Percentiles rank a stretch among this genome's conserved stretches.
phyloP scores from a whole-genome alignment of 2,329 filamentous ascomycete genomes.

The Microascus cirrosus region DNA sequence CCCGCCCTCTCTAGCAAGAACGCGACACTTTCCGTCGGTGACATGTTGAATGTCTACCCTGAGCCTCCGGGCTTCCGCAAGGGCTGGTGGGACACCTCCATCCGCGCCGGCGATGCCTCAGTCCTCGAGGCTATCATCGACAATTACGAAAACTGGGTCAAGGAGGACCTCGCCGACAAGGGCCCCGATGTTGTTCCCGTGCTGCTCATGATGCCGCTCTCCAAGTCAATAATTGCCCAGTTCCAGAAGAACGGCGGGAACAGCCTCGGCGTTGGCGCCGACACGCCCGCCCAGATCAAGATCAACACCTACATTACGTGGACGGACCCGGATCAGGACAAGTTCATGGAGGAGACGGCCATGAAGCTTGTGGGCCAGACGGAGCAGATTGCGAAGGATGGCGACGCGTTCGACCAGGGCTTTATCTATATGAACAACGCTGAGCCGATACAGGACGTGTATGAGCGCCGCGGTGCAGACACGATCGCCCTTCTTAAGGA shows the following conservation, averaged over 20 bases:
- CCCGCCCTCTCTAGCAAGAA: conserved; percentile 2
- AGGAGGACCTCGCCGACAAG: conserved; percentile 6
- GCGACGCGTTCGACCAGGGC: not conserved
- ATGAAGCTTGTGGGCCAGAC: conserved; percentile 10
- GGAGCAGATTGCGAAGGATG: conserved; percentile 6
- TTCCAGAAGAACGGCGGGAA: conserved; percentile 26
- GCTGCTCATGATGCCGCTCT: conserved; percentile 27
- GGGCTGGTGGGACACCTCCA: conserved; percentile 11
- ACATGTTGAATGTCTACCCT: conserved; percentile 4
- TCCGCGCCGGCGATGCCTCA: conserved; percentile 8
- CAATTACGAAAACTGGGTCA: conserved; percentile 6
- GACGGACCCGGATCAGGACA: conserved; percentile 10
- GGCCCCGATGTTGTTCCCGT: conserved; percentile 13
- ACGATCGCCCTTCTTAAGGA: conserved; percentile 19
- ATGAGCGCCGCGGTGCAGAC: conserved; percentile 24
- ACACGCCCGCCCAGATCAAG: conserved; percentile 14
- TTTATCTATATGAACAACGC: conserved; percentile 32
- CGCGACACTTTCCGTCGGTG: conserved; percentile 1
- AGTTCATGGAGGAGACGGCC: conserved; percentile 9
- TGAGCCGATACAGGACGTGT: conserved; percentile 22
- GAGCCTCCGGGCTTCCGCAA: conserved; percentile 12
- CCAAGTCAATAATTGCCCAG: conserved; percentile 19
- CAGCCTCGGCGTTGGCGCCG: conserved; percentile 18
- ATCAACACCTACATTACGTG: conserved; percentile 12
- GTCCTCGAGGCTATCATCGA: conserved; percentile 12